Evolutionary conservation across 2,329 filamentous ascomycete species (phyloP).

Genomic region (Fusarium sp.): DNA sequence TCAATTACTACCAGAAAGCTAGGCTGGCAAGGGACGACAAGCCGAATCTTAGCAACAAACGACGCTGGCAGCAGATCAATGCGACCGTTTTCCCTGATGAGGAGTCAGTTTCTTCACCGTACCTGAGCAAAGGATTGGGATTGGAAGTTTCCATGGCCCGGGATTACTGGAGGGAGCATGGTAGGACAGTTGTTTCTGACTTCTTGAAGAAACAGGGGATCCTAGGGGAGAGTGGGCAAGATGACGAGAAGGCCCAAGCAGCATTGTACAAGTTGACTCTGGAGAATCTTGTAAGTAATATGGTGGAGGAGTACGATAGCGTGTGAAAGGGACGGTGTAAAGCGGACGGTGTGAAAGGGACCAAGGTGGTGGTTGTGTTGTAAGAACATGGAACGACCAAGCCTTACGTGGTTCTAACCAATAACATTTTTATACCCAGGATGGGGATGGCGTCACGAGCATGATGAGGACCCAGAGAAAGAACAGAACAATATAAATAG

Average conservation of each 20-base stretch:
- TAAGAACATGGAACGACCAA: not conserved
- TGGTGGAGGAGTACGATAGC: not conserved
- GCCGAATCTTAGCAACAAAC: not conserved
- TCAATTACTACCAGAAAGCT: not conserved
- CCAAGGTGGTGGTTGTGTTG: not conserved
- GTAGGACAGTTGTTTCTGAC: not conserved
- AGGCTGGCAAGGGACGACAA: not conserved
- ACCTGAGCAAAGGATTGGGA: not conserved
- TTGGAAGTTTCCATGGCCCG: not conserved
- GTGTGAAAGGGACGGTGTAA: not conserved
- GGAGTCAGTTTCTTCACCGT: not conserved
- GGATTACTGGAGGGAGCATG: not conserved
- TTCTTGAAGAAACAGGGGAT: not conserved
- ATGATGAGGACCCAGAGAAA: not conserved
- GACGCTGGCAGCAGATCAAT: not conserved
- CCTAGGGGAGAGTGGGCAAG: not conserved
- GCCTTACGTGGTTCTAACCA: not conserved
- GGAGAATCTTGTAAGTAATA: not conserved
- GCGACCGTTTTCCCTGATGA: not conserved
- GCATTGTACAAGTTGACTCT: not conserved
- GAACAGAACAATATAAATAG: not conserved
- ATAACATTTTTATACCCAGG: not conserved
- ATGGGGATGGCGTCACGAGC: not conserved
- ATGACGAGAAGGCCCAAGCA: not conserved
- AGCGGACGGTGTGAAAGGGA: not conserved